Evolutionary conservation across 2,329 filamentous ascomycete genomes (phyloP), one percentile per base, ranked within the genome.

Genomic region (Phialemonium atrogriseum): DNA sequence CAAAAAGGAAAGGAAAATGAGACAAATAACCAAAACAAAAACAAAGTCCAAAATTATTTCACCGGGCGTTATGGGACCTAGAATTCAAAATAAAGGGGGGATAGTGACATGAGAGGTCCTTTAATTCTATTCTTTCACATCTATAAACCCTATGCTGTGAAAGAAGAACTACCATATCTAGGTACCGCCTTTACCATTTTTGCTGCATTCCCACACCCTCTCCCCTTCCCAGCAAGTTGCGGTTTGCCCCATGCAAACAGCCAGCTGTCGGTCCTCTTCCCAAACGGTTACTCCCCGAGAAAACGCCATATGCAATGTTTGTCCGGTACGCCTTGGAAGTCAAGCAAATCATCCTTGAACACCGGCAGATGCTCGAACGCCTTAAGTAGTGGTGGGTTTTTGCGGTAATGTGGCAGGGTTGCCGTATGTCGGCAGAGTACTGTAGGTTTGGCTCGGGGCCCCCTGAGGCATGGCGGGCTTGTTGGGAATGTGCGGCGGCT

Each of bases 341-440:
- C n/a, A 30, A 19, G 27, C 27, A 30, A 30, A 21, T n/a, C 27
- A 19, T 21, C 27, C 27, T 13, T n/a, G 21, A 28, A 37, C 39
- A 40, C 40, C 41, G 32, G 30, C 30, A 24, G n/a, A 45, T 46
- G 38, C 45, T 41, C 35, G 30, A 38, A 38, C 30, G 27, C 41
- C 37, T 36, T 49, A 51, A 37, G 64, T n/a, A n/a, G n/a, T 62
- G 20, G 66, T 57, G 36, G 72, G 72, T 55, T 76, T 76, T 48
- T 76, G 72, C 37, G 72, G 72, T 48, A 77, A 50, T 19, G 68
- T 69, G 19, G 72, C 70, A 36, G 71, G 71, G 50, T 77, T 77
- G 41, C 72, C 72, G 43, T 75, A 77, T 36, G 60, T 64, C 25
- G 69, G 70, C 40, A 77, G 54, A 44, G 73, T 68, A 38, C 60